phyloP scores from a whole-genome alignment of 2,329 filamentous ascomycete genomes.

The Fusarium austroafricanum region DNA sequence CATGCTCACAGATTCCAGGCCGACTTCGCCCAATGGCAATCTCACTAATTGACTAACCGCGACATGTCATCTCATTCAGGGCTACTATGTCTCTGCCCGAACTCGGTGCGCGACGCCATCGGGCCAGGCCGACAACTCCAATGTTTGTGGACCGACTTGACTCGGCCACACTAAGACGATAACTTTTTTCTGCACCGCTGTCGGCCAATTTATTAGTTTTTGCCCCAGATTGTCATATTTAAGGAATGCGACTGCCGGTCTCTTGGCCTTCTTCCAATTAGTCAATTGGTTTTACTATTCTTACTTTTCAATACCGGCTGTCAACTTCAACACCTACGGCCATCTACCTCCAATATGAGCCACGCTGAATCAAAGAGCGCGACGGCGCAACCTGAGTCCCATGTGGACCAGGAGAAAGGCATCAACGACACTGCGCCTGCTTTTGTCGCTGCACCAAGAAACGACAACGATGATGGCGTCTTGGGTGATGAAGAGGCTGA shows the following conservation, averaged over 20 bases:
- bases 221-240: slow-evolving; percentile 11
- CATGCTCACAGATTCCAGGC: background rate
- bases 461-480: background rate
- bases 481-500: slow-evolving; percentile 32
- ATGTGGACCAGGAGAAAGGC: slow-evolving; percentile 19
- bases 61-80: no score
- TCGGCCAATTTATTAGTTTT: slow-evolving; percentile 19
- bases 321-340: background rate
- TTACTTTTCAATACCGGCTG: background rate
- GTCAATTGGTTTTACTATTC: background rate
- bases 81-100: background rate
- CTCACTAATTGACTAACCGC: background rate
- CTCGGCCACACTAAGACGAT: background rate
- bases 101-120: slow-evolving; percentile 32
- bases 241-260: background rate
- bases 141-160: slow-evolving; percentile 27
- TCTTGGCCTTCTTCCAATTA: background rate
- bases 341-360: slow-evolving; percentile 4
- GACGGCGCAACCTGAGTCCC: background rate
- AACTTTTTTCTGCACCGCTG: slow-evolving; percentile 7
- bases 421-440: background rate
- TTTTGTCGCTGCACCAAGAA: background rate
- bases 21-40: background rate
- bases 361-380: background rate
- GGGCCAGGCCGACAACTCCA: slow-evolving; percentile 8